Base-by-base conservation (phyloP, 2,329 filamentous ascomycete genomes). In the Bipolaris victoriae region DNA sequence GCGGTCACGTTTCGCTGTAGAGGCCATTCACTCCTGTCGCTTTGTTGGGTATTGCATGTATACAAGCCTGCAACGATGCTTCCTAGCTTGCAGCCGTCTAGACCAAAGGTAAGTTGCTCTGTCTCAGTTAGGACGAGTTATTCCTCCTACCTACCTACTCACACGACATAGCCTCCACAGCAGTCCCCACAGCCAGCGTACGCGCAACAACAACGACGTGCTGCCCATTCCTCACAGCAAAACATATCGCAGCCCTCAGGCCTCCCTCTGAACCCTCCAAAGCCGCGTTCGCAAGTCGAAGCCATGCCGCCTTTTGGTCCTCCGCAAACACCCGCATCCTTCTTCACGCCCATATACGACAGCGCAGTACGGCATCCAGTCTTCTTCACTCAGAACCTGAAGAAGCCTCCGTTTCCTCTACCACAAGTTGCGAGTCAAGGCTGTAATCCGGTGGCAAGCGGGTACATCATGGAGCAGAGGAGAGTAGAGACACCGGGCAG, bases 301-400 rank as follows among this genome's bases (percentile, higher is more conserved):
- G 80, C 81, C 24, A 81, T 82, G 77, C 80, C 80, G 13, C 78
- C 73, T 1, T 63, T 67, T 43, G 57, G 36, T 29, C 55, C 68
- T n/a, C 15, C 60, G 56, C 63, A 66, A 37, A 47, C 54, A 6
- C 52, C 65, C 7, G 36, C 64, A 10, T 50, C 60, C 15, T 55
- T 68, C 39, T 57, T 66, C 18, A 61, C 62, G 37, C 60, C 63
- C 2, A 52, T 72, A 5, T 84, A 83, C 69, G 82, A 89, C 71
- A 79, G 85, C 9, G 85, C 89, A 1, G 81, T 80, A 37, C 79
- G 85, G 24, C 90, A 93, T 64, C 90, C 90, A 0, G 90, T 91
- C 1, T 93, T 93, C 77, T 92, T 92, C 77, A 90, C 89, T 0
- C 80, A 85, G 29, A 81, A 82, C 49, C 77, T 91, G 49, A 83